A percentile compares a stretch with the other conserved stretches of the same genome.
phyloP scores from a whole-genome alignment of 768 basidiomycete species.

The Podaxis sp. region DNA sequence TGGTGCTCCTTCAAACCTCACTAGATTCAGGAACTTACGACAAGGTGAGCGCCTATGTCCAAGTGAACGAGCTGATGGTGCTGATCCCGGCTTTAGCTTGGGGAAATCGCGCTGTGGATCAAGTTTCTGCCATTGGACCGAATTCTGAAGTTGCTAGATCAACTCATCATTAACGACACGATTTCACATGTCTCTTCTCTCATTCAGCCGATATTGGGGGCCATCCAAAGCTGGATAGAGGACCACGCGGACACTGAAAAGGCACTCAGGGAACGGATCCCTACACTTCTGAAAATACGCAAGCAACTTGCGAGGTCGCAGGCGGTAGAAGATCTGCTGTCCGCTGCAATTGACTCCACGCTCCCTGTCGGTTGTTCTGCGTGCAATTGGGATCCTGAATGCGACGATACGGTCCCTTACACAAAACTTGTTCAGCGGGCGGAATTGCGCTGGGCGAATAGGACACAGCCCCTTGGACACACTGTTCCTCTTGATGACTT shows the following conservation, averaged over 20 bases:
- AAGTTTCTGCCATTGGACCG: constrained; percentile 41
- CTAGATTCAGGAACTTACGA: constrained; percentile 9
- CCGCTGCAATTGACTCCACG: constrained; percentile 33
- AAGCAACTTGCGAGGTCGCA: constrained; percentile 27
- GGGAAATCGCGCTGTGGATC: constrained; percentile 44
- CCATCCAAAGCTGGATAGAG: constrained; percentile 20
- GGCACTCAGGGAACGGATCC: constrained; percentile 26
- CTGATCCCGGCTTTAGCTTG: constrained; percentile 17
- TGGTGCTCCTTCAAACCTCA: constrained; percentile 17
- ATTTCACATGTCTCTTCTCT: constrained; percentile 14
- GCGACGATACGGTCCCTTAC: background rate
- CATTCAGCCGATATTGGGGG: constrained; percentile 32
- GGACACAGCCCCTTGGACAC: constrained; percentile 14
- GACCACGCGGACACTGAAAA: constrained; percentile 20
- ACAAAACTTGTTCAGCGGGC: constrained; percentile 18
- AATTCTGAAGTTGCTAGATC: constrained; percentile 41
- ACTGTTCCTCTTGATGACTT: constrained; percentile 28
- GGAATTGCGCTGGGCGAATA: constrained; percentile 30
- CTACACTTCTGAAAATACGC: constrained; percentile 35
- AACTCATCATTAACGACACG: constrained; percentile 18
- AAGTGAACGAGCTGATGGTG: background rate
- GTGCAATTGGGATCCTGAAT: constrained; percentile 1
- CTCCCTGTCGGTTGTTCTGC: constrained; percentile 30
- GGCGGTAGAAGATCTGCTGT: constrained; percentile 45
- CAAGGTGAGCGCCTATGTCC: background rate